phyloP scores from a whole-genome alignment of 1,139 yeast species.

The Nakaseomyces uthaithaninus region DNA sequence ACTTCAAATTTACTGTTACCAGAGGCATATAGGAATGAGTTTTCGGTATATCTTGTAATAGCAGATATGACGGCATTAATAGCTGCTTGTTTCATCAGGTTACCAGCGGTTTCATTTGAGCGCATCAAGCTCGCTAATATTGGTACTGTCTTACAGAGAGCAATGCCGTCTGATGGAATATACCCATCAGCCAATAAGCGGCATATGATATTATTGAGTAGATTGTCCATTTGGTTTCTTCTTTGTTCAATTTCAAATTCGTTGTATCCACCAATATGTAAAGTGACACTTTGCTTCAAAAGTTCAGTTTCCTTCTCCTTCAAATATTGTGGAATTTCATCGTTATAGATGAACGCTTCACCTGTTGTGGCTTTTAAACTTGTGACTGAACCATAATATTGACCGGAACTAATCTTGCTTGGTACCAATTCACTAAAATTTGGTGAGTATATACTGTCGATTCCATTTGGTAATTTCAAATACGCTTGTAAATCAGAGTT shows the following conservation, averaged over 20 bases:
- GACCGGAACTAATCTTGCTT: conserved; percentile 22
- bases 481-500: conserved; percentile 22
- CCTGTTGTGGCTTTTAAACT: conserved; percentile 30
- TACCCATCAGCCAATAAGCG: conserved; percentile 27
- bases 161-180: conserved; percentile 23
- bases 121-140: conserved; percentile 7
- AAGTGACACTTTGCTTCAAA: conserved; percentile 24
- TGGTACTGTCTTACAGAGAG: conserved; percentile 22
- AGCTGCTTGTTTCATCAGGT: conserved; percentile 12
- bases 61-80: conserved; percentile 16
- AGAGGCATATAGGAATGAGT: conserved; percentile 14
- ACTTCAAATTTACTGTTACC: conserved; percentile 15
- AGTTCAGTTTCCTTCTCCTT: conserved; percentile 12
- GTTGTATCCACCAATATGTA: conserved; percentile 27
- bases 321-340: conserved; percentile 9
- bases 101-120: neutral
- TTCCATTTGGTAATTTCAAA: conserved; percentile 25
- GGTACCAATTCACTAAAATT: conserved; percentile 26
- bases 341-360: conserved; percentile 29
- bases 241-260: conserved; percentile 28
- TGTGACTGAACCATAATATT: conserved; percentile 26
- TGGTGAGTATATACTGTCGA: conserved; percentile 26
- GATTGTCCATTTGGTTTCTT: conserved; percentile 22
- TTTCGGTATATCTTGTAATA: neutral
- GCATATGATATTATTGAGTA: conserved; percentile 24